Evolutionary conservation across 345 rosid species (phyloP).

Genomic region (Clarkia xantiana): DNA sequence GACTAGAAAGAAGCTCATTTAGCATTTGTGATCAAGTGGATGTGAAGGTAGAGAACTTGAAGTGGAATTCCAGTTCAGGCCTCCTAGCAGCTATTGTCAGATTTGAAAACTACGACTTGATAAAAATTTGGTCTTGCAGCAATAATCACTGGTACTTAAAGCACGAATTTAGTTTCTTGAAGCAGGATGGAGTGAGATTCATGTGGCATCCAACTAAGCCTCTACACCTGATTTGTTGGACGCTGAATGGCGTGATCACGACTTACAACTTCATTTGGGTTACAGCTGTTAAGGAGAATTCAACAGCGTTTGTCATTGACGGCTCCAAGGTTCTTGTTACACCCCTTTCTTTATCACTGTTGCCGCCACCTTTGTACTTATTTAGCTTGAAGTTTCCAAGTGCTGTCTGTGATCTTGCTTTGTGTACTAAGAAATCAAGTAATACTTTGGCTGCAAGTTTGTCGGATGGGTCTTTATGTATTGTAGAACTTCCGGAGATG

Average conservation of each 20-base stretch:
- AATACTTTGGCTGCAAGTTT: slow-evolving; percentile 51
- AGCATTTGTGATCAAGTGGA: slow-evolving; percentile 32
- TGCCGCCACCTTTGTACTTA: slow-evolving; percentile 84
- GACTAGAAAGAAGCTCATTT: slow-evolving; percentile 67
- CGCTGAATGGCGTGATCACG: slow-evolving; percentile 52
- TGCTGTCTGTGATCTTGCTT: slow-evolving; percentile 50
- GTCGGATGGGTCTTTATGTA: slow-evolving; percentile 61
- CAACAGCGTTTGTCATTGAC: slow-evolving; percentile 75
- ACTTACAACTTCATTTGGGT: slow-evolving; percentile 60
- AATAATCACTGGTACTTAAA: slow-evolving; percentile 91
- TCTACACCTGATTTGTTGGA: slow-evolving; percentile 74
- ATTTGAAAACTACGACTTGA: slow-evolving; percentile 37
- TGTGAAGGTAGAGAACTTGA: slow-evolving; percentile 42
- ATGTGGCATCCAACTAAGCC: slow-evolving; percentile 98
- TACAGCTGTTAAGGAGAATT: slow-evolving; percentile 63
- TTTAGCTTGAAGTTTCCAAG: slow-evolving; percentile 60
- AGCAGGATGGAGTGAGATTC: slow-evolving; percentile 47
- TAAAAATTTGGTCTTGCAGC: slow-evolving; percentile 76
- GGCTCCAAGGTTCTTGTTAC: slow-evolving; percentile 59
- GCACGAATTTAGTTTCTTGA: slow-evolving; percentile 56
- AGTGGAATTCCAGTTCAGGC: slow-evolving; percentile 87
- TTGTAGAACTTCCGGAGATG: slow-evolving; percentile 59
- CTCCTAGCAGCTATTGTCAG: slow-evolving; percentile 71
- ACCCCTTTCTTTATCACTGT: slow-evolving; percentile 61
- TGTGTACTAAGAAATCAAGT: slow-evolving; percentile 43